Percentiles rank a stretch among this genome's conserved stretches.
phyloP scores from a whole-genome alignment of 140 eudicot genomes.

The Flaveria floridana region DNA sequence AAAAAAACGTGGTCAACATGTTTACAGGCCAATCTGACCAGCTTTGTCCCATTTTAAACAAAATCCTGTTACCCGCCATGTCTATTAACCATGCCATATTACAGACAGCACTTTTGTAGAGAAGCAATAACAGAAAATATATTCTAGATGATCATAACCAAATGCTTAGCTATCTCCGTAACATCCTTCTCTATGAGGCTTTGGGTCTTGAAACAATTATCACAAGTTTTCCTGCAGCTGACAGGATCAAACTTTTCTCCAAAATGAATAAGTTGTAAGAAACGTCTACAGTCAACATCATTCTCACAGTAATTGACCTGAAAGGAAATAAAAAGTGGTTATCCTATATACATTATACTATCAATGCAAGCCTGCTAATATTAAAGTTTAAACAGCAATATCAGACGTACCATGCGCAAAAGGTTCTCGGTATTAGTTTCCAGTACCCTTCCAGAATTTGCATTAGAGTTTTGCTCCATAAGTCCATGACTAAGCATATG shows the following conservation, averaged over 20 bases:
- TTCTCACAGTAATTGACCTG: conserved; percentile 97
- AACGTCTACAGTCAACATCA: conserved; percentile 91
- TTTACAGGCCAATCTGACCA: not conserved
- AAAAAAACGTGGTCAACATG: not conserved
- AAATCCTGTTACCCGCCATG: not conserved
- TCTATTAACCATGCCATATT: not conserved
- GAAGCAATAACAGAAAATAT: conserved; percentile 10
- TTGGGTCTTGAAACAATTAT: conserved; percentile 68
- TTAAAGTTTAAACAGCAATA: not conserved
- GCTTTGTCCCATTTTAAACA: not conserved
- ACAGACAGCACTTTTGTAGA: not conserved
- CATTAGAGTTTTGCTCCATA: conserved; percentile 56
- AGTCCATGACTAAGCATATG: conserved; percentile 88
- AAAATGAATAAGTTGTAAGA: conserved; percentile 83
- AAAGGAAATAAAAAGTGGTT: conserved; percentile 17
- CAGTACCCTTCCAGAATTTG: conserved; percentile 60
- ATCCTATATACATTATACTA: conserved; percentile 4
- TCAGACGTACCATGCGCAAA: conserved; percentile 63
- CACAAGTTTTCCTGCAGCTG: conserved; percentile 79
- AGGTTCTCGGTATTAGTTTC: conserved; percentile 88
- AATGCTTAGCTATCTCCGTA: conserved; percentile 71
- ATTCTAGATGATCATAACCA: conserved; percentile 49
- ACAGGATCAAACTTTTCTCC: conserved; percentile 80
- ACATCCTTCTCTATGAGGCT: conserved; percentile 74
- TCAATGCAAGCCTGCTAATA: not conserved